These are phyloP conservation scores for Paxillus involutus DNA, from an alignment of 768 basidiomycete species.

Conservation along the genomic window DNA sequence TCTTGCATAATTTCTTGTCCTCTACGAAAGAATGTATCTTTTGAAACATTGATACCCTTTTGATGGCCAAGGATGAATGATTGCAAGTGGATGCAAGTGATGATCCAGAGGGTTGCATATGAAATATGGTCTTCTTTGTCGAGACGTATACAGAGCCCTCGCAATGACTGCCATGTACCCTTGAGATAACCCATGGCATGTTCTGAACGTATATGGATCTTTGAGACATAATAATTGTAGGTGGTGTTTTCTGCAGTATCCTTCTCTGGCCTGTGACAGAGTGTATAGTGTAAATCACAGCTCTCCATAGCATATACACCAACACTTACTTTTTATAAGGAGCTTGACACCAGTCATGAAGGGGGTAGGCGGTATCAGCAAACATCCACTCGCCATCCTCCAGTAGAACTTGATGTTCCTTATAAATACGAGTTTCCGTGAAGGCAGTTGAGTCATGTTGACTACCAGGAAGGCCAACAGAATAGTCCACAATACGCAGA, in stretches of 20 bases:
- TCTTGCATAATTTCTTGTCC: background rate
- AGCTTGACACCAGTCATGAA: conserved; percentile 26
- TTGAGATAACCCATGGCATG: conserved; percentile 41
- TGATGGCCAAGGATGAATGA: too few species aligned
- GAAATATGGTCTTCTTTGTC: conserved; percentile 1
- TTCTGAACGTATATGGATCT: conserved; percentile 29
- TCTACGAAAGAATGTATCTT: background rate
- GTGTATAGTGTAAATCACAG: background rate
- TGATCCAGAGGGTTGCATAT: too few species aligned
- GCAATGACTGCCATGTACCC: conserved; percentile 21
- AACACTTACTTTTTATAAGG: conserved; percentile 28
- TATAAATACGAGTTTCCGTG: conserved; percentile 18
- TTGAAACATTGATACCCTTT: background rate
- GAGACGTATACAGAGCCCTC: conserved; percentile 6
- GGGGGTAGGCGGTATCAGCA: conserved; percentile 41
- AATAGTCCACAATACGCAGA: conserved; percentile 29
- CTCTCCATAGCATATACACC: too few species aligned
- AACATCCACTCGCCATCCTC: conserved; percentile 30
- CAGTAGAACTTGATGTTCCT: background rate
- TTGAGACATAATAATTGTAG: conserved; percentile 36
- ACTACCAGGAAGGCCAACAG: conserved; percentile 30
- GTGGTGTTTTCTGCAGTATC: background rate
- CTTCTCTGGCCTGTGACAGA: background rate
- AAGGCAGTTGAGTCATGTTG: conserved; percentile 33
- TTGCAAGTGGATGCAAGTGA: too few species aligned